These are phyloP conservation scores for Dendrobium nobile DNA, from an alignment of 106 monocot genomes.

Conservation along the genomic window DNA sequence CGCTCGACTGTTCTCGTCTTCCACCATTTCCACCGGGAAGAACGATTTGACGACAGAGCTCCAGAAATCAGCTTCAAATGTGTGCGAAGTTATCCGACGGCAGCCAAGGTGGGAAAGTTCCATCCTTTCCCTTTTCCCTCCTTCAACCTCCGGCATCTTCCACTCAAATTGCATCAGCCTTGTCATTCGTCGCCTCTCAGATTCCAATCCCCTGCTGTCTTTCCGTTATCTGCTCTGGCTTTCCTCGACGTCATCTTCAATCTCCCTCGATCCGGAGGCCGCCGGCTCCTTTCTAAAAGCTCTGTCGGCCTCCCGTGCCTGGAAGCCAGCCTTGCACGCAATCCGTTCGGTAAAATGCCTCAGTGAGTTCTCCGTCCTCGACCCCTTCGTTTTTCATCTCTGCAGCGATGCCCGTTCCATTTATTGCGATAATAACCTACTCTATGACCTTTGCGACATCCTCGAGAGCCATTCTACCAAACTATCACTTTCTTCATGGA, in stretches of 20 bases:
- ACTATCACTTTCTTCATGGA: conserved; percentile 23
- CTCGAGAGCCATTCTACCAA: neutral
- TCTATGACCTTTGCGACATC: conserved; percentile 6
- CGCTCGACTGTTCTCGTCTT: no score
- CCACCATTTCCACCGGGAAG: neutral
- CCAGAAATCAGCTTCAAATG: conserved; percentile 7
- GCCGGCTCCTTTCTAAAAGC: conserved; percentile 10
- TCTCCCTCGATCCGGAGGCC: neutral
- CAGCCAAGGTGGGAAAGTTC: no score
- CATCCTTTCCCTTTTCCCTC: no score
- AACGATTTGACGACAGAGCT: neutral
- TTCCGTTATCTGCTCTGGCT: conserved; percentile 15
- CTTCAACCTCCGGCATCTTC: no score
- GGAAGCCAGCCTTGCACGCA: conserved; percentile 15
- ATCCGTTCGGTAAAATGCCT: conserved; percentile 24
- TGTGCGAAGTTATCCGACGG: conserved; percentile 22
- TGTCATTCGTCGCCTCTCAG: no score
- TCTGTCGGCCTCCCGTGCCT: conserved; percentile 9
- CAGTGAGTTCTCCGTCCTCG: neutral
- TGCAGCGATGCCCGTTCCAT: neutral
- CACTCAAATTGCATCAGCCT: no score
- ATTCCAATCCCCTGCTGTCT: conserved; percentile 15
- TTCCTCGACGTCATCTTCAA: conserved; percentile 28
- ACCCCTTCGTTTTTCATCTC: conserved; percentile 13
- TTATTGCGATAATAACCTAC: neutral